Percentiles rank a stretch among this genome's conserved stretches.
These are phyloP conservation scores for Chrysanthemum seticuspe DNA, from an alignment of 129 eudicot species.

Conservation along the genomic window DNA sequence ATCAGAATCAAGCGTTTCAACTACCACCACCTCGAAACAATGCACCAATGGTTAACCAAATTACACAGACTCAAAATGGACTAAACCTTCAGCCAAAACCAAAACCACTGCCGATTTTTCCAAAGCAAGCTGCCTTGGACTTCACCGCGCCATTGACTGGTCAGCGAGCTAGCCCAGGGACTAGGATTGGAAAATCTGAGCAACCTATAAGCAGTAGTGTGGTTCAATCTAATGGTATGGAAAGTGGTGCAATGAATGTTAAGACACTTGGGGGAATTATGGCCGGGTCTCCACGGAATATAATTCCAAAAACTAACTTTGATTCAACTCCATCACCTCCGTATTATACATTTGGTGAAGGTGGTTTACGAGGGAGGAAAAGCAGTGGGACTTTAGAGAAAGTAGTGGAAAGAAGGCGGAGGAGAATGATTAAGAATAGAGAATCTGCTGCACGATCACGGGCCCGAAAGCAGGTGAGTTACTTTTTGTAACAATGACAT, in stretches of 20 bases:
- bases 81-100: constrained; percentile 45
- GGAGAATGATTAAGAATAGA: constrained; percentile 90
- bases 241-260: constrained; percentile 41
- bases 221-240: constrained; percentile 39
- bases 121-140: constrained; percentile 65
- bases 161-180: constrained; percentile 41
- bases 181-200: constrained; percentile 31
- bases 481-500: neutral
- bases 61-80: constrained; percentile 31
- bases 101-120: constrained; percentile 52
- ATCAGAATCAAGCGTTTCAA: constrained; percentile 42
- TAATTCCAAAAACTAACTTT: constrained; percentile 40
- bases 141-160: constrained; percentile 53
- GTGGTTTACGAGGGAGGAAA: constrained; percentile 49
- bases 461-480: constrained; percentile 83
- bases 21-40: constrained; percentile 22
- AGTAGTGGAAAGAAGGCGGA: constrained; percentile 84
- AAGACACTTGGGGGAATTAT: constrained; percentile 29
- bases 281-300: constrained; percentile 51
- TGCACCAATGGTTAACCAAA: constrained; percentile 36
- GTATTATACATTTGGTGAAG: constrained; percentile 48
- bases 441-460: constrained; percentile 97
- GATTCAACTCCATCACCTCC: constrained; percentile 64
- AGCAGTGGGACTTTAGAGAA: constrained; percentile 59
- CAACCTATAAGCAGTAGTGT: constrained; percentile 33